phyloP scores from a whole-genome alignment of 2,329 filamentous ascomycete species.

The Monosporascus sp. region DNA sequence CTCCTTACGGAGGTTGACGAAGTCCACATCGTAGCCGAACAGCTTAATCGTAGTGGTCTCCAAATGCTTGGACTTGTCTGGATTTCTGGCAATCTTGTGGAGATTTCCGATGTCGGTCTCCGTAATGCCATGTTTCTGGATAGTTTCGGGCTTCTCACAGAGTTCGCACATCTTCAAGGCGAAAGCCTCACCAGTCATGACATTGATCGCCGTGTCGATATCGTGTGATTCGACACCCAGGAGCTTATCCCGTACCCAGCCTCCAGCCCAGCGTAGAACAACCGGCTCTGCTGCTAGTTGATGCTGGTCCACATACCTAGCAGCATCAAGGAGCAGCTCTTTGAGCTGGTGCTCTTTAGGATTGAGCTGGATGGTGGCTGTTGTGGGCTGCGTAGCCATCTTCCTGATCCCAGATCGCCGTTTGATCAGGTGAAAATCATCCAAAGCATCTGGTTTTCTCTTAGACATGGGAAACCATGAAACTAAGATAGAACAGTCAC shows the following conservation, averaged over 20 bases:
- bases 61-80: constrained; percentile 93
- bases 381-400: constrained; percentile 23
- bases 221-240: constrained; percentile 69
- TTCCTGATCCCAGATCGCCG: constrained; percentile 19
- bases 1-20: constrained; percentile 92
- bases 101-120: constrained; percentile 64
- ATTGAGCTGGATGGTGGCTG: constrained; percentile 50
- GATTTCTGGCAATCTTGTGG: constrained; percentile 86
- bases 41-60: constrained; percentile 86
- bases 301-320: constrained; percentile 56
- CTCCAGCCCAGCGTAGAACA: constrained; percentile 73
- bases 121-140: constrained; percentile 54
- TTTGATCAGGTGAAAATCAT: constrained; percentile 8
- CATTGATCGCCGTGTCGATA: constrained; percentile 81
- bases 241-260: constrained; percentile 84
- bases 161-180: constrained; percentile 64
- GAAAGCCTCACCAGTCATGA: constrained; percentile 76
- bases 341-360: constrained; percentile 67
- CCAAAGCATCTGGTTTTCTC: constrained; percentile 20
- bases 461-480: constrained; percentile 22
- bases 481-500: not conserved
- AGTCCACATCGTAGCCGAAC: constrained; percentile 82
- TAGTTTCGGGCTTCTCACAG: constrained; percentile 55
- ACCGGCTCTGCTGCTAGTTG: constrained; percentile 48
- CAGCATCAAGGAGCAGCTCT: constrained; percentile 77